Evolutionary conservation across 768 basidiomycete genomes (phyloP).

Genomic region (Scleroderma citrinum): DNA sequence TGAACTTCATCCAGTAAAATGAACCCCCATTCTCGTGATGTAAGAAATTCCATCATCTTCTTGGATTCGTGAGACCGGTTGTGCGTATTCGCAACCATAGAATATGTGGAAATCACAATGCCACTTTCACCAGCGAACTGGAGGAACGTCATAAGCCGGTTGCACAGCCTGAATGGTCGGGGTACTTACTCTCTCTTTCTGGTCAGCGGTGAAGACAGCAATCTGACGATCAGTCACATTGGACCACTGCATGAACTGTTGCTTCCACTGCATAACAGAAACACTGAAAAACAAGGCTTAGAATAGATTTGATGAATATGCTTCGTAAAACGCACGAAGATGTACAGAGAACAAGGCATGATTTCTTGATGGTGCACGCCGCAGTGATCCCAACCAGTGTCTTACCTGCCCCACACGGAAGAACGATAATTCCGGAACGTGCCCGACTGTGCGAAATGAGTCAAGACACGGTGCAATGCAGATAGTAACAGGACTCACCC

Average conservation of each 20-base stretch:
- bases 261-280: slow-evolving; percentile 98
- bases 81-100: slow-evolving; percentile 98
- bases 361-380: slow-evolving; percentile 99
- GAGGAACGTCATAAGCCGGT: slow-evolving; percentile 3
- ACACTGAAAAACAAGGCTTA: slow-evolving; percentile 42
- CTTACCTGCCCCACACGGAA: slow-evolving; percentile 98
- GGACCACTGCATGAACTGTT: slow-evolving; percentile 98
- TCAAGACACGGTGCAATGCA: neutral
- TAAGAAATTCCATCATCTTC: slow-evolving; percentile 99
- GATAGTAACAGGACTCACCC: slow-evolving; percentile 47
- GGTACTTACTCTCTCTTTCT: slow-evolving; percentile 82
- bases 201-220: slow-evolving; percentile 95
- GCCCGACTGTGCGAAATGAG: slow-evolving; percentile 61
- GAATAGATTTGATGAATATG: neutral
- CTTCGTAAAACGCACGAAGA: slow-evolving; percentile 68
- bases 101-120: slow-evolving; percentile 97
- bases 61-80: slow-evolving; percentile 98
- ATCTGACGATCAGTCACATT: slow-evolving; percentile 96
- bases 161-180: neutral
- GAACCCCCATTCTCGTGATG: slow-evolving; percentile 99
- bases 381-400: slow-evolving; percentile 99
- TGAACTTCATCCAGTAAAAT: slow-evolving; percentile 97
- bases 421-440: slow-evolving; percentile 94
- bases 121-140: slow-evolving; percentile 97
- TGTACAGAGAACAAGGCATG: slow-evolving; percentile 93